Evolutionary conservation across 1,284 basidiomycete genomes (phyloP).

Genomic region (Boletus smithii): DNA sequence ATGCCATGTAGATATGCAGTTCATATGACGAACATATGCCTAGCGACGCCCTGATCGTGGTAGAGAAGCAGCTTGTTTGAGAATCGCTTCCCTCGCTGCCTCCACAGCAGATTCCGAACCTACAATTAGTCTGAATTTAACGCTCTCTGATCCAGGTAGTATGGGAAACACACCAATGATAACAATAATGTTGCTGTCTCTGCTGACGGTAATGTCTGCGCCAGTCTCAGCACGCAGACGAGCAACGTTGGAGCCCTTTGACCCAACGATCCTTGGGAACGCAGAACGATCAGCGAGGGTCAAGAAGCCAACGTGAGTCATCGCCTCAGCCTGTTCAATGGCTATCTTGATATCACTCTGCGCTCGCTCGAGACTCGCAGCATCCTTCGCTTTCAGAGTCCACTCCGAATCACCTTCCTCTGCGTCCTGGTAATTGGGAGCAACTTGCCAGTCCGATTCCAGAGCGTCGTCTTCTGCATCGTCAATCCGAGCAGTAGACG

Average conservation of each 20-base stretch:
- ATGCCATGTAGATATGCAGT: constrained; percentile 27
- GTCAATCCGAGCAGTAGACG: constrained; percentile 75
- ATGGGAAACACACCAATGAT: constrained; percentile 64
- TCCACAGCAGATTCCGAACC: constrained; percentile 68
- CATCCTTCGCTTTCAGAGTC: constrained; percentile 79
- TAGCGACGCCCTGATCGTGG: constrained; percentile 48
- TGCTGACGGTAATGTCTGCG: constrained; percentile 84
- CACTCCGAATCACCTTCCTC: constrained; percentile 82
- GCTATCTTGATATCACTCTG: constrained; percentile 65
- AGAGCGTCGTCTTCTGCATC: constrained; percentile 53
- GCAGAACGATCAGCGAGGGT: constrained; percentile 69
- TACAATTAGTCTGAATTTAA: constrained; percentile 29
- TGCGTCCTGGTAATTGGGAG: constrained; percentile 70
- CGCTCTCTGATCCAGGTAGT: not conserved
- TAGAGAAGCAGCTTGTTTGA: constrained; percentile 55
- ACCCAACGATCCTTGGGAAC: constrained; percentile 86
- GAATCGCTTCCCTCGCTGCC: constrained; percentile 78
- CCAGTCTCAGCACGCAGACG: constrained; percentile 83
- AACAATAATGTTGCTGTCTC: constrained; percentile 80
- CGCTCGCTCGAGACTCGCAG: constrained; percentile 72
- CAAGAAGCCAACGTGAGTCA: constrained; percentile 75
- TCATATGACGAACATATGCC: constrained; percentile 9
- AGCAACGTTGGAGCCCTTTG: constrained; percentile 83
- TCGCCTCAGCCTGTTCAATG: constrained; percentile 70
- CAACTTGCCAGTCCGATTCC: constrained; percentile 71